Conservation (phyloP, 148 eudicot genomes). For the Gaultheria prostrata region DNA sequence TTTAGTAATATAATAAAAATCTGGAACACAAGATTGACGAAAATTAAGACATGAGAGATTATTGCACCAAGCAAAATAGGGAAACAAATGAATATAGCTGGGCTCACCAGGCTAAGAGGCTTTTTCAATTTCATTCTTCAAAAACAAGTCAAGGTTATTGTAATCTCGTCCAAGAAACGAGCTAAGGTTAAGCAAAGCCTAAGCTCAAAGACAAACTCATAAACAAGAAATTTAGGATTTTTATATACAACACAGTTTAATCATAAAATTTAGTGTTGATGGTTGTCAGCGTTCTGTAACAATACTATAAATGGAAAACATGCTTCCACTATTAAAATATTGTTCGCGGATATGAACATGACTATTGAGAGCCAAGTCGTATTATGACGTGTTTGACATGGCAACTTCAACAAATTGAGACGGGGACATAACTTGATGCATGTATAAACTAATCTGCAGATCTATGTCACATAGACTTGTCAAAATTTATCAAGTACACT, state of each 20-base stretch:
- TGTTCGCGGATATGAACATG: background rate
- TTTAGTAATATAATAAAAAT: background rate
- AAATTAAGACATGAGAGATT: background rate
- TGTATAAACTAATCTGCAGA: background rate
- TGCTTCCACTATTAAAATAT: background rate
- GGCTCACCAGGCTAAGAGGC: background rate
- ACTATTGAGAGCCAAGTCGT: background rate
- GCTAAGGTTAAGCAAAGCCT: background rate
- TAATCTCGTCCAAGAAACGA: background rate
- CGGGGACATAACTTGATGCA: background rate
- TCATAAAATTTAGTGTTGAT: background rate
- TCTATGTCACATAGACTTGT: background rate
- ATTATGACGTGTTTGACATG: background rate
- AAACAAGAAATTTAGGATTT: background rate
- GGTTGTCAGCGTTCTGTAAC: background rate
- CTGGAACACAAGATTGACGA: background rate
- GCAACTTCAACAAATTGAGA: background rate
- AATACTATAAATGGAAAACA: background rate
- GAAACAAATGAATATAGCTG: background rate
- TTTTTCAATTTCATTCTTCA: conserved; percentile 12
- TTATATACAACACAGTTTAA: background rate
- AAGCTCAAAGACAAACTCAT: background rate
- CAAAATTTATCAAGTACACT: background rate
- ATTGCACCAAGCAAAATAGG: conserved; percentile 3
- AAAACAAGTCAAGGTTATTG: conserved; percentile 5